A percentile compares a stretch with the other conserved stretches of the same genome.
phyloP scores from a whole-genome alignment of 805 yeast species.

The Priceomyces melissophilus region DNA sequence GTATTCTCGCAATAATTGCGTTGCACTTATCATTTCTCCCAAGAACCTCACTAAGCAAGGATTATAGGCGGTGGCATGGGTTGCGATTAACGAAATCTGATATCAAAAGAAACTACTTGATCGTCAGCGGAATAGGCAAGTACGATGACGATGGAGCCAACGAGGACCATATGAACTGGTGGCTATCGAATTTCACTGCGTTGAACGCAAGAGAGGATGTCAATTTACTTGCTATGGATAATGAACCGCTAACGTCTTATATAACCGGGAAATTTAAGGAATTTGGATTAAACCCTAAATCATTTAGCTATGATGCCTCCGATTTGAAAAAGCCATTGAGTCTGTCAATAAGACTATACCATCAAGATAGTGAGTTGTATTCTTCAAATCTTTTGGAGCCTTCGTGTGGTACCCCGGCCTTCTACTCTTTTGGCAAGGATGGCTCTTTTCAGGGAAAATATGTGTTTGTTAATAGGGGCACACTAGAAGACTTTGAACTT shows the following conservation, averaged over 20 bases:
- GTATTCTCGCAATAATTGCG: constrained; percentile 48
- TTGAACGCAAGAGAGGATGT: constrained; percentile 17
- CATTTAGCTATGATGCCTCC: constrained; percentile 11
- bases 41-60: constrained; percentile 77
- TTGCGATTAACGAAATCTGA: constrained; percentile 64
- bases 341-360: constrained; percentile 24
- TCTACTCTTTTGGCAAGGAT: constrained; percentile 21
- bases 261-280: constrained; percentile 24
- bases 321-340: constrained; percentile 19
- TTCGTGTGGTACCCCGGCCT: constrained; percentile 28
- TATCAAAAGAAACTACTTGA: constrained; percentile 58
- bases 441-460: constrained; percentile 24
- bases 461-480: constrained; percentile 31
- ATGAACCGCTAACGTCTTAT: constrained; percentile 20
- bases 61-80: constrained; percentile 71
- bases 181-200: constrained; percentile 26
- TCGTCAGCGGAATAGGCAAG: constrained; percentile 24
- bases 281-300: constrained; percentile 24
- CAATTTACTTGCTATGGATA: constrained; percentile 24
- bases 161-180: constrained; percentile 24
- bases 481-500: constrained; percentile 22
- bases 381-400: constrained; percentile 23
- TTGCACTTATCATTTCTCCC: constrained; percentile 76
- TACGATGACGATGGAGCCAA: constrained; percentile 13
- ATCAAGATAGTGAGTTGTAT: constrained; percentile 22